Conservation (phyloP, 2,329 filamentous ascomycete species). For the Cryphonectria naterciae region DNA sequence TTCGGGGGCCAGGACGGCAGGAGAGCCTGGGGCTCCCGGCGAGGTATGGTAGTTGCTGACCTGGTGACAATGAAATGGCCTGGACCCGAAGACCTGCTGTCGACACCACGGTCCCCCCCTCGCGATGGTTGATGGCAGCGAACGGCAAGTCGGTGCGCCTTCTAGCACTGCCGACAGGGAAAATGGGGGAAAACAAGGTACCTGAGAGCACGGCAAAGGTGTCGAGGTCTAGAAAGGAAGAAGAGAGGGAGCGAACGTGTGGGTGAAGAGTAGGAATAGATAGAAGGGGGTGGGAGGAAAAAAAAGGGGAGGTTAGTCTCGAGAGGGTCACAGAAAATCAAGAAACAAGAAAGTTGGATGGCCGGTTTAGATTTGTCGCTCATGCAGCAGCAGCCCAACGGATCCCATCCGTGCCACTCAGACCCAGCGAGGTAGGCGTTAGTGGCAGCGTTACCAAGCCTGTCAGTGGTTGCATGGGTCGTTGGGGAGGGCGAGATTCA, state of each 20-base stretch:
- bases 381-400: conserved; percentile 5
- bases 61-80: conserved; percentile 7
- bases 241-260: conserved; percentile 29
- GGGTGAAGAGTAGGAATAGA: conserved; percentile 14
- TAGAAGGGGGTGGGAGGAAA: conserved; percentile 9
- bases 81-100: conserved; percentile 13
- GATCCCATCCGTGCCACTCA: conserved; percentile 10
- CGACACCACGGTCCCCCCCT: conserved; percentile 11
- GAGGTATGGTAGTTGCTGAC: conserved; percentile 3
- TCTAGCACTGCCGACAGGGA: conserved; percentile 24
- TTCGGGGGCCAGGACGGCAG: background rate
- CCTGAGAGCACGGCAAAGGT: conserved; percentile 32
- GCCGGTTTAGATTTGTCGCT: conserved; percentile 24
- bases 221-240: conserved; percentile 33
- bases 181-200: conserved; percentile 21
- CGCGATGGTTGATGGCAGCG: conserved; percentile 19
- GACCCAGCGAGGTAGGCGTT: conserved; percentile 4
- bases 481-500: conserved; percentile 1
- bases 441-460: background rate
- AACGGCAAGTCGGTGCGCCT: conserved; percentile 28
- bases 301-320: conserved; percentile 19
- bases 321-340: conserved; percentile 17
- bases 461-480: background rate
- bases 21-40: background rate
- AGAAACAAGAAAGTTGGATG: conserved; percentile 26